phyloP scores from a whole-genome alignment of 805 yeast species.

The Hanseniaspora clermontiae region DNA sequence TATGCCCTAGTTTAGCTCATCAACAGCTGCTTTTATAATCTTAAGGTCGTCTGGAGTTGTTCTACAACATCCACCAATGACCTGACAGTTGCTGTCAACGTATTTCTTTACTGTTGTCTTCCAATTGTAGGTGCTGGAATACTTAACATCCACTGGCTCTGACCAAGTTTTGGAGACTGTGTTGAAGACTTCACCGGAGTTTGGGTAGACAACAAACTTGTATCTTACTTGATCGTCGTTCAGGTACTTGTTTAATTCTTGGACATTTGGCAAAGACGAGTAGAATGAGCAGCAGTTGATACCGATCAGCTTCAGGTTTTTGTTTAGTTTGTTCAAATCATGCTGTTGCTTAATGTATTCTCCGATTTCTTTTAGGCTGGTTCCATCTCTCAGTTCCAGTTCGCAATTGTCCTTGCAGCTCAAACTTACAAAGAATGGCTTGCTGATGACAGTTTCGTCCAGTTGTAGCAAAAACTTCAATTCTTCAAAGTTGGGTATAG shows the following conservation, averaged over 20 bases:
- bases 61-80: constrained; percentile 69
- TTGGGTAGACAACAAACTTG: constrained; percentile 39
- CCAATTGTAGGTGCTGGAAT: constrained; percentile 12
- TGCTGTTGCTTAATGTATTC: not conserved
- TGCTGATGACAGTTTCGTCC: constrained; percentile 28
- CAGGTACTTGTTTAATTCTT: not conserved
- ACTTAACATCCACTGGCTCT: not conserved
- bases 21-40: constrained; percentile 14
- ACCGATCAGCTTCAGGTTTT: constrained; percentile 30
- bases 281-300: constrained; percentile 48
- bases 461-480: constrained; percentile 34
- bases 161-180: constrained; percentile 34
- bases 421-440: constrained; percentile 36
- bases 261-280: not conserved
- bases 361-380: constrained; percentile 19
- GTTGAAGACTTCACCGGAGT: constrained; percentile 59
- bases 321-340: not conserved
- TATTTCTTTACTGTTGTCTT: constrained; percentile 28
- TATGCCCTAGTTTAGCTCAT: not conserved
- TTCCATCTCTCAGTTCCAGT: constrained; percentile 39
- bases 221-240: not conserved
- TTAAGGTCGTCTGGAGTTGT: constrained; percentile 40
- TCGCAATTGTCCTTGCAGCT: constrained; percentile 29
- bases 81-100: constrained; percentile 29
- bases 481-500: constrained; percentile 57